Evolutionary conservation across 2,329 filamentous ascomycete genomes (phyloP).

Genomic region (Drechslerella coelobrocha): DNA sequence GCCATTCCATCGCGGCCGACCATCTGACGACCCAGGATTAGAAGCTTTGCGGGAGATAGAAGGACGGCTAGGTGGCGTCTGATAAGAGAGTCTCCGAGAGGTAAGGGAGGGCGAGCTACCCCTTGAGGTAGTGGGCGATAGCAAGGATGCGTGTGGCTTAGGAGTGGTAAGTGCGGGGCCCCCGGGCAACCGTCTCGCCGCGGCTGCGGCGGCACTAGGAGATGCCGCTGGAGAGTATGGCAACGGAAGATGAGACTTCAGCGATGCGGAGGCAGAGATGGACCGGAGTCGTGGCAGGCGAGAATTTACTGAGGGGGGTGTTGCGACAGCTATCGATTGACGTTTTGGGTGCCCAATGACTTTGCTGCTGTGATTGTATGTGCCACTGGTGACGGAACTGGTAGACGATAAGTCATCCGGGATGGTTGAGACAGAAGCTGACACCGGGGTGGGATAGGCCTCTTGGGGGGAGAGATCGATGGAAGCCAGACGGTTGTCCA

Average conservation of each 20-base stretch:
- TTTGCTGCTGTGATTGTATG: neutral
- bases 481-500: conserved; percentile 72
- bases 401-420: conserved; percentile 34
- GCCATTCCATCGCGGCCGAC: conserved; percentile 75
- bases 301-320: conserved; percentile 15
- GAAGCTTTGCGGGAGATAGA: conserved; percentile 57
- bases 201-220: conserved; percentile 15
- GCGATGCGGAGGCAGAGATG: conserved; percentile 59
- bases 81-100: conserved; percentile 33
- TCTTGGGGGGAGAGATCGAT: conserved; percentile 42
- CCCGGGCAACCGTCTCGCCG: conserved; percentile 35
- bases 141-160: conserved; percentile 24
- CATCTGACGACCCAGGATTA: conserved; percentile 59
- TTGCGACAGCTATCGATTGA: conserved; percentile 25
- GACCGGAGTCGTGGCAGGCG: conserved; percentile 56
- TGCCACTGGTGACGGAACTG: conserved; percentile 22
- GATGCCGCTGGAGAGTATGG: conserved; percentile 16
- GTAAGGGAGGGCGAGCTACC: conserved; percentile 41
- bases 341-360: conserved; percentile 14
- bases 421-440: conserved; percentile 57
- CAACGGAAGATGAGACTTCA: conserved; percentile 57
- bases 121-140: conserved; percentile 36
- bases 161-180: conserved; percentile 50
- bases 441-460: conserved; percentile 62
- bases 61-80: conserved; percentile 51